A percentile compares a stretch with the other conserved stretches of the same genome.
Conservation (phyloP, 2,329 filamentous ascomycete genomes). For the Capronia coronata region DNA sequence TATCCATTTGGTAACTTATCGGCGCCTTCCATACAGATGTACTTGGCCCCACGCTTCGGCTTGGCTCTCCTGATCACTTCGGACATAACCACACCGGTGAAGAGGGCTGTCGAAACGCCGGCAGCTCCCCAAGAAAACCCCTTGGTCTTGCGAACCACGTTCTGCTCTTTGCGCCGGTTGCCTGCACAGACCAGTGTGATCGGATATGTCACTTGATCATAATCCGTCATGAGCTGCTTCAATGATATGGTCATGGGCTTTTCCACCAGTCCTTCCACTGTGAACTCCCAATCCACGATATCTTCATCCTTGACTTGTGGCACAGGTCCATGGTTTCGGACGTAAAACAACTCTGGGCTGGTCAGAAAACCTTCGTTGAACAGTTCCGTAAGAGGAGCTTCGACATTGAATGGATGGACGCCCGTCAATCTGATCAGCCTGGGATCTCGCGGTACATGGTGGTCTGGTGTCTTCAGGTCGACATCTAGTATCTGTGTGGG, state of each 20-base stretch:
- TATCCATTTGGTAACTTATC: conserved; percentile 82
- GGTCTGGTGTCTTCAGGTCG: conserved; percentile 77
- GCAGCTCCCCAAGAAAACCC: conserved; percentile 92
- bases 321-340: conserved; percentile 81
- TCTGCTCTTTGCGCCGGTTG: conserved; percentile 88
- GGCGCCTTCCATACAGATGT: conserved; percentile 85
- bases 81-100: conserved; percentile 71
- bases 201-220: conserved; percentile 75
- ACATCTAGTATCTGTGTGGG: conserved; percentile 61
- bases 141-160: conserved; percentile 81
- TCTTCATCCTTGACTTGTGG: conserved; percentile 67
- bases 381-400: conserved; percentile 70
- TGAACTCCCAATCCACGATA: conserved; percentile 72
- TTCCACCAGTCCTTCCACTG: conserved; percentile 77
- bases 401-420: conserved; percentile 84
- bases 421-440: conserved; percentile 81
- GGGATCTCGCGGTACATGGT: conserved; percentile 70
- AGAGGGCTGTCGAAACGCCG: conserved; percentile 78
- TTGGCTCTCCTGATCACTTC: conserved; percentile 64
- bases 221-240: conserved; percentile 63
- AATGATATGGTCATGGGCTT: conserved; percentile 67
- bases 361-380: conserved; percentile 77
- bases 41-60: conserved; percentile 64
- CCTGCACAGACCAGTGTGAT: conserved; percentile 88
- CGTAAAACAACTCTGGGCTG: conserved; percentile 81